These are phyloP conservation scores for Vickermania ingenoplastis DNA, from an alignment of 208 protist species.

Conservation along the genomic window DNA sequence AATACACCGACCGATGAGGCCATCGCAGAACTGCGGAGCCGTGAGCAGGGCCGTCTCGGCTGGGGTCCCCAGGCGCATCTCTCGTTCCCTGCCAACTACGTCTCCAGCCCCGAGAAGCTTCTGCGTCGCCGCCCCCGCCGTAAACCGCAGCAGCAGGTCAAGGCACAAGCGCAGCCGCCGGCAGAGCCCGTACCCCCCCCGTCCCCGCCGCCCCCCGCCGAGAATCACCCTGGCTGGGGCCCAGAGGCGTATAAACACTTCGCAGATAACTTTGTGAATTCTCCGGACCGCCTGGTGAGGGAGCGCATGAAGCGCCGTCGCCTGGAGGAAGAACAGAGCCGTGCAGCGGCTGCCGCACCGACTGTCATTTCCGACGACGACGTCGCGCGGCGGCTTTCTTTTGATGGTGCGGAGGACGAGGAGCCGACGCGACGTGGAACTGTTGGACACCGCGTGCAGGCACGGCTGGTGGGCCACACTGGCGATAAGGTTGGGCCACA, in stretches of 20 bases:
- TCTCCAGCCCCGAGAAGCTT: conserved; percentile 32
- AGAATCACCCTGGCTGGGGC: conserved; percentile 32
- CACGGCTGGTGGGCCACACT: no score
- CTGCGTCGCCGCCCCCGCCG: conserved; percentile 9
- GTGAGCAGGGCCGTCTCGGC: conserved; percentile 10
- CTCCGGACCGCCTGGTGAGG: conserved; percentile 24
- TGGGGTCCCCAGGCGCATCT: conserved; percentile 37
- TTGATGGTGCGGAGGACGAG: neutral
- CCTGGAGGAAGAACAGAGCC: conserved; percentile 9
- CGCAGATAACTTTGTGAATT: conserved; percentile 56
- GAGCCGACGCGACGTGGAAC: neutral
- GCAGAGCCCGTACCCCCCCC: neutral
- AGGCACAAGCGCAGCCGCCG: neutral
- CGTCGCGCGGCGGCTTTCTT: neutral
- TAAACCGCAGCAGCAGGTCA: neutral
- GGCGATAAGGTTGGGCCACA: no score
- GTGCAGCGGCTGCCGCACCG: neutral
- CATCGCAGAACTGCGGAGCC: neutral
- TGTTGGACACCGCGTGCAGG: neutral
- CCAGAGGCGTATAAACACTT: conserved; percentile 60
- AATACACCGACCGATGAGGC: conserved; percentile 1
- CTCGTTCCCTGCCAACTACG: conserved; percentile 25
- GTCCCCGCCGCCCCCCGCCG: conserved; percentile 2
- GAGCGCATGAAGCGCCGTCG: conserved; percentile 18
- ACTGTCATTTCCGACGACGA: neutral